Conservation (phyloP, 495 filamentous ascomycete species). For the Talaromyces proteolyticus region DNA sequence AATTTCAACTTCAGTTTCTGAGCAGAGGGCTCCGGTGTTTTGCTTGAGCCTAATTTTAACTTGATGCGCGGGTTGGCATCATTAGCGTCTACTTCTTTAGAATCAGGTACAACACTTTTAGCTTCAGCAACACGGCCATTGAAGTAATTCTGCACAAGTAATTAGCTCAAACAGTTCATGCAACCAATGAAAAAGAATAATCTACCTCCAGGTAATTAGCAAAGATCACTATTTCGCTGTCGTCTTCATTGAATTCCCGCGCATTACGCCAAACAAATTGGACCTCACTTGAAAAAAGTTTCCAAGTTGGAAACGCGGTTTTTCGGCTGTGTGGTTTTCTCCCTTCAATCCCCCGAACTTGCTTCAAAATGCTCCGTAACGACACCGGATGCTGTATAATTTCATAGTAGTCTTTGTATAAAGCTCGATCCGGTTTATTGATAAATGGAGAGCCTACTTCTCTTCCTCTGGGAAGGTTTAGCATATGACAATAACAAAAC, state of each 20-base stretch:
- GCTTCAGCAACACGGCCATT: constrained; percentile 59
- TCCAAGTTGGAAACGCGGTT: constrained; percentile 72
- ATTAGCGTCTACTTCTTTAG: constrained; percentile 56
- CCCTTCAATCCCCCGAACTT: constrained; percentile 61
- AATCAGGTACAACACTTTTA: constrained; percentile 56
- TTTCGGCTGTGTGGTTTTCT: constrained; percentile 56
- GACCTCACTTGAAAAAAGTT: constrained; percentile 70
- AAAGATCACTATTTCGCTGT: constrained; percentile 66
- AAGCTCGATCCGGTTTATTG: constrained; percentile 24
- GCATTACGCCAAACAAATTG: constrained; percentile 82
- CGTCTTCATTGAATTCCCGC: constrained; percentile 82
- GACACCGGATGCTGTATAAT: constrained; percentile 69
- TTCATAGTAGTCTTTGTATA: constrained; percentile 62
- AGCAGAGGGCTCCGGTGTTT: constrained; percentile 46
- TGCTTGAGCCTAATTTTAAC: constrained; percentile 54
- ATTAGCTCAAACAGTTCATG: constrained; percentile 17
- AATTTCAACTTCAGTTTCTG: constrained; percentile 34
- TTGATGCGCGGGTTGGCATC: constrained; percentile 45
- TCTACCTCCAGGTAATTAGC: constrained; percentile 71
- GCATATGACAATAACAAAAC: no score
- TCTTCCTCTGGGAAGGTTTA: constrained; percentile 17
- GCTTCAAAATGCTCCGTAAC: constrained; percentile 63
- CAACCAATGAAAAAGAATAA: neutral
- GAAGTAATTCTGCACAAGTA: constrained; percentile 50
- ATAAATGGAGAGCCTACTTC: constrained; percentile 25